Conservation (phyloP, 75 land plant genomes). For the Chamaecyparis obtusa region DNA sequence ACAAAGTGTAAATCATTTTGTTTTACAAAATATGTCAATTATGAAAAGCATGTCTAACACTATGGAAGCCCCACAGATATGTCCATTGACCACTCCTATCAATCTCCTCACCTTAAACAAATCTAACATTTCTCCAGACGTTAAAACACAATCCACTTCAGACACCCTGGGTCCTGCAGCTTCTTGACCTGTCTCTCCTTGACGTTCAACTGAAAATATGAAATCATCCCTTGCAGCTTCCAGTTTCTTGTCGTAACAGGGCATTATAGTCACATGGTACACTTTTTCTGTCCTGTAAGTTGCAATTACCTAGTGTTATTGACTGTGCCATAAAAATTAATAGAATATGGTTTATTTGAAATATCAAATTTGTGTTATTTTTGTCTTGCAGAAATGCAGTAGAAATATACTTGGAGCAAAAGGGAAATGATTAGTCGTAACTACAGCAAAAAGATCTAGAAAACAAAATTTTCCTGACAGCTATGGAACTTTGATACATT, state of each 20-base stretch:
- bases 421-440: background rate
- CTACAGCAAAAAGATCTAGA: background rate
- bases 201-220: slow-evolving; percentile 48
- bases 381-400: background rate
- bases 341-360: background rate
- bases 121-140: slow-evolving; percentile 94
- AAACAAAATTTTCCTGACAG: background rate
- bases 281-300: slow-evolving; percentile 62
- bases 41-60: background rate
- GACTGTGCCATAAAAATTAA: background rate
- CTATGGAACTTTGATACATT: background rate
- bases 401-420: background rate
- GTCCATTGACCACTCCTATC: background rate
- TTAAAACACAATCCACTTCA: slow-evolving; percentile 95
- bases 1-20: background rate
- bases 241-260: slow-evolving; percentile 99
- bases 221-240: slow-evolving; percentile 98
- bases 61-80: background rate
- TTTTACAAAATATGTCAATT: background rate
- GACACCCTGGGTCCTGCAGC: slow-evolving; percentile 34
- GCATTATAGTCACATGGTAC: slow-evolving; percentile 98
- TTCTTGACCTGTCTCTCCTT: slow-evolving; percentile 23
- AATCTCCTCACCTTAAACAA: slow-evolving; percentile 59
- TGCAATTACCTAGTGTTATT: background rate
- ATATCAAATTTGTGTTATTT: background rate